Evolutionary conservation across 2,329 filamentous ascomycete genomes (phyloP).

Genomic region (Pestalotiopsis sp.): DNA sequence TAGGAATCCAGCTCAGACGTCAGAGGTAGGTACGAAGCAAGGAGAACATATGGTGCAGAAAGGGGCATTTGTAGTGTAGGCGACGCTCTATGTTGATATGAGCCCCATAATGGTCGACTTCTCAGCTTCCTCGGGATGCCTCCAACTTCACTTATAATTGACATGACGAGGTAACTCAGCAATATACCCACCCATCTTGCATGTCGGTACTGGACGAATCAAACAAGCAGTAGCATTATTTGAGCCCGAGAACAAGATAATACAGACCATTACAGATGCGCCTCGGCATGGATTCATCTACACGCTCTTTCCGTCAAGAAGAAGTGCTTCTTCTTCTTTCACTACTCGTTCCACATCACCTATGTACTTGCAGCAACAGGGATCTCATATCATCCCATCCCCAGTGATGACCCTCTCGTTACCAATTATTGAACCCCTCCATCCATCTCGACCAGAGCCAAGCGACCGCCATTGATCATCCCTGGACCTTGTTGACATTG

Average conservation of each 20-base stretch:
- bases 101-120: no score
- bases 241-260: background rate
- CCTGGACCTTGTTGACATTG: background rate
- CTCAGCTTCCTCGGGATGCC: no score
- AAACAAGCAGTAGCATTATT: background rate
- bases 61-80: background rate
- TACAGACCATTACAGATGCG: background rate
- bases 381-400: background rate
- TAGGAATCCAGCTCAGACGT: background rate
- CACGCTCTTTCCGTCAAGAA: background rate
- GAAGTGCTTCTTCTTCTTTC: background rate
- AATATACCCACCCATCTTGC: background rate
- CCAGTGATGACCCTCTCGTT: background rate
- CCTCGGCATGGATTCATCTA: background rate
- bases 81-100: no score
- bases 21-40: background rate
- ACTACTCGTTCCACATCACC: no score
- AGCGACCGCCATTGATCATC: background rate
- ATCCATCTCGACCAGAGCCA: background rate
- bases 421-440: background rate
- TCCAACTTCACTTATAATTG: no score
- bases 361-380: background rate
- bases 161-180: background rate
- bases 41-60: background rate
- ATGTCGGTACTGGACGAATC: background rate